Evolutionary conservation across 2,329 filamentous ascomycete genomes (phyloP), one percentile per base, ranked within the genome.

Genomic region (Nemania bipapillata): DNA sequence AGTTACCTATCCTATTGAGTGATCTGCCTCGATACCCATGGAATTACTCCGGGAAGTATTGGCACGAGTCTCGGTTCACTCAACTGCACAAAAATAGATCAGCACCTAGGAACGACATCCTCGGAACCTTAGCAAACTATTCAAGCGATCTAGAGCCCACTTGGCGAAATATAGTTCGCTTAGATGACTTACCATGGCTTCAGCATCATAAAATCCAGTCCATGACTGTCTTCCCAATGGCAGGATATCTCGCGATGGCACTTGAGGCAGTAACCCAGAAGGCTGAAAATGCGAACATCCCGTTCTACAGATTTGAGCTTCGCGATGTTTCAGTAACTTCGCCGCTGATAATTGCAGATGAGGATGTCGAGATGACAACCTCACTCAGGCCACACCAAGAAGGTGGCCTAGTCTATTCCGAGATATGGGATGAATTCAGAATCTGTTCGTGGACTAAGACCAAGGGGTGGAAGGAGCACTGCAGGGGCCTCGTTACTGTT

Each of bases 201-300:
- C 81, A 85, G 52, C 85, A 89, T 71, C 88, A 90, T 78, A 79
- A 79, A 63, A 85, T 90, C 76, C 86, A 89, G 72, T 86, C 83
- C 11, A 77, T 87, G 32, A 83, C 82, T 2, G 83, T 88, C 37
- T 89, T 86, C 74, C 86, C 88, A 30, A 81, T 86, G 40, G 81
- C 85, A 1, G 87, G 84, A 2, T 86, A 83, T 60, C 74, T 87
- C 3, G 81, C 82, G 30, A 86, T 89, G 83, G 83, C 81, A 0
- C 70, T 85, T 0, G 85, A 86, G 70, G 85, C 84, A 1, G 81
- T 79, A 7, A 72, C 75, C 1, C 84, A 84, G 74, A 74, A 74
- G 55, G 79, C 77, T 1, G 61, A 65, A 6, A 63, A 71, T 26
- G 74, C 73, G n/a, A 77, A 76, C 17, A 32, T 66, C 9, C 26